Evolutionary conservation across 177 flowering plant species (phyloP), one percentile per base, ranked within the genome.

Genomic region (Vitis hybrid): DNA sequence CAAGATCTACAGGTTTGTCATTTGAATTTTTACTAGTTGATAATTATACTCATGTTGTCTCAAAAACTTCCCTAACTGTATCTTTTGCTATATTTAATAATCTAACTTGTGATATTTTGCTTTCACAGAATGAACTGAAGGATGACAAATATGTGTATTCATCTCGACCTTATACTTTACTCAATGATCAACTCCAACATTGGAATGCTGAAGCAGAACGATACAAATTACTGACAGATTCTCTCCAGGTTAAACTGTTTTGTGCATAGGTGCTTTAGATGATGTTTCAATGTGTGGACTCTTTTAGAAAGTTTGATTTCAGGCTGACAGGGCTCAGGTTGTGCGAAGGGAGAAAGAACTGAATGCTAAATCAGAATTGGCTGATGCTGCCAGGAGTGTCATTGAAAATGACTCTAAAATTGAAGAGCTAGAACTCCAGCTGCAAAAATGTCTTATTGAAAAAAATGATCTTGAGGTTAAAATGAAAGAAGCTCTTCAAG

Each of bases 401-500:
- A 48, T 78, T 64, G 83, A 75, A 49, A 78, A 69, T 64, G 93
- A 87, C 66, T 77, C 83, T 59, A 82, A 75, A 78, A 77, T 91
- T 75, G 83, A 84, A 75, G 94, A 89, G 62, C 84, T 93, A 20
- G 90, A 90, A 80, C 70, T 74, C 77, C 86, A 91, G 80, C 77
- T 95, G 73, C 88, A 85, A 74, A 86, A 80, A 68, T 84, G 81
- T 70, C 75, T 82, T 1, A 55, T 68, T 62, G 97, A 91, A 70
- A 91, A 78, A 67, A 95, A 95, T 81, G 94, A 93, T 71, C 78
- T 88, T 76, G 96, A 90, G 77, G 76, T 87, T 18, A 87, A 87
- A 84, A 75, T 90, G 86, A 98, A 88, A 87, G 99, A 93, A 85
- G 84, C 90, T 72, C 68, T 82, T 49, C 97, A 95, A 78, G 96